A percentile compares a stretch with the other conserved stretches of the same genome.
Evolutionary conservation across 2,329 filamentous ascomycete species (phyloP).

Genomic region (Amauroascus niger): DNA sequence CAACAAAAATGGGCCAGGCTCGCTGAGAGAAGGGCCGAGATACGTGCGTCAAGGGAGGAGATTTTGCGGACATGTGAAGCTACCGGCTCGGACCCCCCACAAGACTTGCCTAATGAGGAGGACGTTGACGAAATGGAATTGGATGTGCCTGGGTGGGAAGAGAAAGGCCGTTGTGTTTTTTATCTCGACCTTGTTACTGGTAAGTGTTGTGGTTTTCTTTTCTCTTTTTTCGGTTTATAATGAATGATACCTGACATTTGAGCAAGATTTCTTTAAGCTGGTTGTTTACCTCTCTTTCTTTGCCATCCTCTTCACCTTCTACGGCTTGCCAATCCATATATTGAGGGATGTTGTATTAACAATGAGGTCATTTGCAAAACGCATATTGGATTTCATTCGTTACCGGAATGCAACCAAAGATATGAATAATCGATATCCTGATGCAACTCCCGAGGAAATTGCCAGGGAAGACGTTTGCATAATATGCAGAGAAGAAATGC

Average conservation of each 20-base stretch:
- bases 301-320: constrained; percentile 83
- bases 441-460: constrained; percentile 81
- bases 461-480: constrained; percentile 86
- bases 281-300: constrained; percentile 87
- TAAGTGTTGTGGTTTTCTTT: constrained; percentile 35
- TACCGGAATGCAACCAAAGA: constrained; percentile 87
- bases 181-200: constrained; percentile 75
- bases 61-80: constrained; percentile 34
- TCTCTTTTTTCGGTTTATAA: not conserved
- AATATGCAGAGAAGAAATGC: constrained; percentile 95
- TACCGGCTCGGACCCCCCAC: constrained; percentile 29
- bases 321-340: constrained; percentile 92
- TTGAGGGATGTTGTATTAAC: constrained; percentile 93
- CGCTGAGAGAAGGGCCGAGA: constrained; percentile 57
- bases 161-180: constrained; percentile 86
- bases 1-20: constrained; percentile 63
- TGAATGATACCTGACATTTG: not conserved
- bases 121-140: constrained; percentile 88
- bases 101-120: constrained; percentile 53
- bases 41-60: constrained; percentile 46
- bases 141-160: constrained; percentile 91
- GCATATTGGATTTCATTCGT: constrained; percentile 76
- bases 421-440: constrained; percentile 83
- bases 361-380: constrained; percentile 78
- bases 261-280: constrained; percentile 76